A percentile compares a stretch with the other conserved stretches of the same genome.
Evolutionary conservation across 1,284 basidiomycete species (phyloP).

Genomic region (Malassezia nana): DNA sequence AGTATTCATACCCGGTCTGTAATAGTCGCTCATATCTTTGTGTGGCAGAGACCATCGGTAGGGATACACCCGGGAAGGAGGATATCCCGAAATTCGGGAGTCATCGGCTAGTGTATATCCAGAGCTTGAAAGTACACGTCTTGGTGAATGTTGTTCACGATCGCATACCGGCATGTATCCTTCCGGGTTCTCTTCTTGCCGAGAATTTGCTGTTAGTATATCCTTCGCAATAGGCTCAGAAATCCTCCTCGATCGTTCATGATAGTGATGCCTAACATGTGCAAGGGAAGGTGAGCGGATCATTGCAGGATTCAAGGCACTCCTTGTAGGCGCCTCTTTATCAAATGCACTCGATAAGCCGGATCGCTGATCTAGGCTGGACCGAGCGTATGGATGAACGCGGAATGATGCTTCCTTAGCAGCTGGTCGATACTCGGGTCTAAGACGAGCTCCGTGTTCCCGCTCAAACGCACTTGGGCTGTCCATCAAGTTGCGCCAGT

Average conservation of each 20-base stretch:
- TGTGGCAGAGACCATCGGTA: not conserved
- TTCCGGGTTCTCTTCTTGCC: not conserved
- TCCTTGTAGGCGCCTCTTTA: too few species aligned
- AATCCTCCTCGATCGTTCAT: too few species aligned
- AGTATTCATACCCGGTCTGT: not conserved
- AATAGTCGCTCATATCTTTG: not conserved
- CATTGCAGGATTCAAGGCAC: too few species aligned
- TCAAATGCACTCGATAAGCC: too few species aligned
- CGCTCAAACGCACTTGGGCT: slow-evolving; percentile 3
- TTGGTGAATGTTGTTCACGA: not conserved
- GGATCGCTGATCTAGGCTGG: too few species aligned
- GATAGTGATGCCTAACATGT: too few species aligned
- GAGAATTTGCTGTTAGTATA: not conserved
- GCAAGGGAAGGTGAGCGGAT: too few species aligned
- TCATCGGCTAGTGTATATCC: not conserved
- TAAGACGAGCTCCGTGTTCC: not conserved
- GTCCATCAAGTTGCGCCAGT: not conserved
- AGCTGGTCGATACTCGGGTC: not conserved
- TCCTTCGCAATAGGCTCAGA: not conserved
- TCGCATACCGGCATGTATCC: not conserved
- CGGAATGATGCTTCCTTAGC: not conserved
- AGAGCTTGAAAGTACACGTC: not conserved
- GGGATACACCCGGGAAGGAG: not conserved
- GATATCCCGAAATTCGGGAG: not conserved
- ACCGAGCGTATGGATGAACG: not conserved